Evolutionary conservation across 352 stramenopile species (phyloP).

Genomic region (Thalassiosira tumida): DNA sequence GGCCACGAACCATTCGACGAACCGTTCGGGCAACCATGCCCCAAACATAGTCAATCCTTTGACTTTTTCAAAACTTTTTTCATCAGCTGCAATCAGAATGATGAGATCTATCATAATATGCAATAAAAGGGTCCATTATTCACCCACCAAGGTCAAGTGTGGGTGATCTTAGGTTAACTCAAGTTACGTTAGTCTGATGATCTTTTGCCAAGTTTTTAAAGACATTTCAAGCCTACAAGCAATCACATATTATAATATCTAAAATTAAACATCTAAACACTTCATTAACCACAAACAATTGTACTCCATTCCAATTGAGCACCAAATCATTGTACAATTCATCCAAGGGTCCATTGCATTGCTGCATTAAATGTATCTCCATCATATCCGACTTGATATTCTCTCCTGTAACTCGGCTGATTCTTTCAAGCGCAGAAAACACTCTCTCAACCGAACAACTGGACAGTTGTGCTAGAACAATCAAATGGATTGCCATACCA

Average conservation of each 20-base stretch:
- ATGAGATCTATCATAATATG: background rate
- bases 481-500: slow-evolving; percentile 12
- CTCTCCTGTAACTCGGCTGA: slow-evolving; percentile 20
- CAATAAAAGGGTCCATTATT: background rate
- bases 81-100: background rate
- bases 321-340: slow-evolving; percentile 9
- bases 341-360: slow-evolving; percentile 40
- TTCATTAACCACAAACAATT: background rate
- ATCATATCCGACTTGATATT: slow-evolving; percentile 42
- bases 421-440: slow-evolving; percentile 46
- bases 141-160: background rate
- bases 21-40: too few relatives aligned
- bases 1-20: too few relatives aligned
- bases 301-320: background rate
- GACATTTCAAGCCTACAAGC: background rate
- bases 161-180: too few relatives aligned
- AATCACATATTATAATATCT: background rate
- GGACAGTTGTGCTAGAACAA: slow-evolving; percentile 42
- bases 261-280: background rate
- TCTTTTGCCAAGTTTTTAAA: too few relatives aligned
- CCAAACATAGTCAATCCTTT: background rate
- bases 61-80: background rate
- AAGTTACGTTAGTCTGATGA: too few relatives aligned
- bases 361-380: slow-evolving; percentile 27
- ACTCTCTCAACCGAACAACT: slow-evolving; percentile 48